phyloP scores from a whole-genome alignment of 768 basidiomycete species.

The Chalciporus piperatus region DNA sequence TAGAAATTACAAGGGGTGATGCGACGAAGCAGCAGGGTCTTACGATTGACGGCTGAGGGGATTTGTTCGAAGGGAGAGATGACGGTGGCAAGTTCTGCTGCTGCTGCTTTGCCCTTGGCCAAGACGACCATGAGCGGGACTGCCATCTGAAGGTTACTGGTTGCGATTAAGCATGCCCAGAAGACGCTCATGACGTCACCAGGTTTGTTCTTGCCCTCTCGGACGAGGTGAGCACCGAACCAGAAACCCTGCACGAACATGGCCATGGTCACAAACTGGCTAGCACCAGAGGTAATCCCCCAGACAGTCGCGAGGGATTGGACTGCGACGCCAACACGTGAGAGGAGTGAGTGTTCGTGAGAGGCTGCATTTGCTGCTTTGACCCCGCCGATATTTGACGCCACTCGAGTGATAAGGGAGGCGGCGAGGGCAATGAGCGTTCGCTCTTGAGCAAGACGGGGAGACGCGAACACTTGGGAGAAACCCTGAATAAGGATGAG shows the following conservation, averaged over 20 bases:
- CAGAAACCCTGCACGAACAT: slow-evolving; percentile 98
- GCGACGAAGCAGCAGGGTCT: slow-evolving; percentile 45
- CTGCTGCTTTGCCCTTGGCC: slow-evolving; percentile 55
- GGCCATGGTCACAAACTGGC: slow-evolving; percentile 80
- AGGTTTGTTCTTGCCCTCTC: slow-evolving; percentile 60
- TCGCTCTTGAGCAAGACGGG: slow-evolving; percentile 68
- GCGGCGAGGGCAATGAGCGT: slow-evolving; percentile 66
- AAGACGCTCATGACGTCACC: slow-evolving; percentile 96
- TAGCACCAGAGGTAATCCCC: slow-evolving; percentile 65
- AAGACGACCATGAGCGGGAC: slow-evolving; percentile 78
- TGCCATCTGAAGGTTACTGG: slow-evolving; percentile 82
- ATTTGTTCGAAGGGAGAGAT: slow-evolving; percentile 35
- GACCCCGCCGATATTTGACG: slow-evolving; percentile 79
- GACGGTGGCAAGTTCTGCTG: slow-evolving; percentile 26
- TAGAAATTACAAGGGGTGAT: slow-evolving; percentile 62
- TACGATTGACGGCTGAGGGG: slow-evolving; percentile 22
- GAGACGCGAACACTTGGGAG: slow-evolving; percentile 67
- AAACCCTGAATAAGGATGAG: slow-evolving; percentile 73
- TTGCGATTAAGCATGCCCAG: slow-evolving; percentile 94
- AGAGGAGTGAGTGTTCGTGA: slow-evolving; percentile 50
- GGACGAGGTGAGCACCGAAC: slow-evolving; percentile 89
- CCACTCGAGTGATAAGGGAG: slow-evolving; percentile 74
- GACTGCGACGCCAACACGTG: slow-evolving; percentile 46
- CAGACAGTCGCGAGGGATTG: slow-evolving; percentile 64
- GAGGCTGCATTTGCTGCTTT: slow-evolving; percentile 85